Conservation (phyloP, 164 flowering plant species). For the Macadamia tetraphylla region DNA sequence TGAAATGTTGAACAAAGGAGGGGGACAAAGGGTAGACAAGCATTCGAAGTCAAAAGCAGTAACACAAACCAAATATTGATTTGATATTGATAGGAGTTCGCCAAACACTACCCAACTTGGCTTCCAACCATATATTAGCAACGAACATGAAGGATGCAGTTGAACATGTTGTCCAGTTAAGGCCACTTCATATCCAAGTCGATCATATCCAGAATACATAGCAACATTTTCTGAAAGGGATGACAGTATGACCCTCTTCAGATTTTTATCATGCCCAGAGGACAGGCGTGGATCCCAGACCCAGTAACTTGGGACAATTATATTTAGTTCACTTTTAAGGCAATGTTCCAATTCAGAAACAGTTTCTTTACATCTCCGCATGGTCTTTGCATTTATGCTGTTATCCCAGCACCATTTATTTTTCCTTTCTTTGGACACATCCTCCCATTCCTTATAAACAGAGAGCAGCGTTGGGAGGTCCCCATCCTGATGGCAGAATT, state of each 20-base stretch:
- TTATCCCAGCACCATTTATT: slow-evolving; percentile 94
- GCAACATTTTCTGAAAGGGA: slow-evolving; percentile 82
- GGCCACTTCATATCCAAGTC: slow-evolving; percentile 93
- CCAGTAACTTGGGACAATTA: slow-evolving; percentile 71
- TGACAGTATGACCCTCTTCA: slow-evolving; percentile 67
- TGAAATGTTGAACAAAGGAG: slow-evolving; percentile 50
- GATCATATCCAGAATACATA: slow-evolving; percentile 78
- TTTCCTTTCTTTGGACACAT: slow-evolving; percentile 32
- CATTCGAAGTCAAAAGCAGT: slow-evolving; percentile 67
- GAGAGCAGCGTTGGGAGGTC: slow-evolving; percentile 92
- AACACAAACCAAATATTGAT: slow-evolving; percentile 77
- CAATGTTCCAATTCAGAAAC: slow-evolving; percentile 73
- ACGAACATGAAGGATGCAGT: slow-evolving; percentile 91
- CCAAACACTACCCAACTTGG: slow-evolving; percentile 92
- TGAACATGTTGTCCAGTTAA: slow-evolving; percentile 58
- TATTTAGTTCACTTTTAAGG: slow-evolving; percentile 51
- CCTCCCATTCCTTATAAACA: slow-evolving; percentile 86
- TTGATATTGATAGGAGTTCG: slow-evolving; percentile 56
- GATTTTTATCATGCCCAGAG: slow-evolving; percentile 37
- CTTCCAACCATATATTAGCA: slow-evolving; percentile 57
- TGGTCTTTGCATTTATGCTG: slow-evolving; percentile 88
- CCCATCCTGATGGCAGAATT: slow-evolving; percentile 81
- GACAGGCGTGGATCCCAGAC: slow-evolving; percentile 52
- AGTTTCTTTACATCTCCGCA: slow-evolving; percentile 82
- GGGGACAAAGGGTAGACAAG: slow-evolving; percentile 47